Evolutionary conservation across 164 flowering plant species (phyloP).

Genomic region (Vitis riparia): DNA sequence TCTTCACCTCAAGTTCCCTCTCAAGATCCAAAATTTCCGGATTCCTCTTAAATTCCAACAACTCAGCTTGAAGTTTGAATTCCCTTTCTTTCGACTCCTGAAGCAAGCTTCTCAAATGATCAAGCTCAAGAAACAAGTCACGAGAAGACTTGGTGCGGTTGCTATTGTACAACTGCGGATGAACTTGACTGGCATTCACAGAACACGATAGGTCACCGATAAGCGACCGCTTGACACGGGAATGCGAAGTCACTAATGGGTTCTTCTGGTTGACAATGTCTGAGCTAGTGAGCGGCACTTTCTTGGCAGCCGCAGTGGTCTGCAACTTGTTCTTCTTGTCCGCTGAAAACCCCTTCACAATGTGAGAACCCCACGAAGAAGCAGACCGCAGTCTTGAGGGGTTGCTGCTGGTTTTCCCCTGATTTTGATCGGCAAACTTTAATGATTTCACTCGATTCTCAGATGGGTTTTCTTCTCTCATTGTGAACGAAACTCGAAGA

Average conservation of each 20-base stretch:
- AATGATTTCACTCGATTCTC: slow-evolving; percentile 36
- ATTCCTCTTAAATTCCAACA: slow-evolving; percentile 44
- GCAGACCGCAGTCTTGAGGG: slow-evolving; percentile 38
- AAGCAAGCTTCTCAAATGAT: slow-evolving; percentile 58
- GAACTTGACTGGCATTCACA: slow-evolving; percentile 45
- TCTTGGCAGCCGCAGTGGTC: slow-evolving; percentile 29
- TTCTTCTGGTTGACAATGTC: slow-evolving; percentile 38
- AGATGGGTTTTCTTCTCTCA: slow-evolving; percentile 56
- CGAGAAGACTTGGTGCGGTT: slow-evolving; percentile 38
- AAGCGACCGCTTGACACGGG: slow-evolving; percentile 64
- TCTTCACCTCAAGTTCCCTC: slow-evolving; percentile 48
- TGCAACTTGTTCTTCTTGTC: slow-evolving; percentile 62
- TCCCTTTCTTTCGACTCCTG: slow-evolving; percentile 79
- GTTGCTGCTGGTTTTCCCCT: slow-evolving; percentile 28
- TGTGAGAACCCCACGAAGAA: slow-evolving; percentile 76
- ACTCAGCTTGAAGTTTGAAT: slow-evolving; percentile 51
- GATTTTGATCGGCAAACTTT: slow-evolving; percentile 66
- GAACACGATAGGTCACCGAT: slow-evolving; percentile 71
- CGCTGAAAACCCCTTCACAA: slow-evolving; percentile 69
- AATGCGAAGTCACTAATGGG: slow-evolving; percentile 23
- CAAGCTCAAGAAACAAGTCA: slow-evolving; percentile 70
- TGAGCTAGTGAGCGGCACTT: slow-evolving; percentile 35
- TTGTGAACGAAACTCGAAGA: slow-evolving; percentile 11
- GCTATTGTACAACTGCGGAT: slow-evolving; percentile 39
- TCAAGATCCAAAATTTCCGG: slow-evolving; percentile 44